These are phyloP conservation scores for Penicillium coprophilum DNA, from an alignment of 495 filamentous ascomycete genomes.

Conservation along the genomic window DNA sequence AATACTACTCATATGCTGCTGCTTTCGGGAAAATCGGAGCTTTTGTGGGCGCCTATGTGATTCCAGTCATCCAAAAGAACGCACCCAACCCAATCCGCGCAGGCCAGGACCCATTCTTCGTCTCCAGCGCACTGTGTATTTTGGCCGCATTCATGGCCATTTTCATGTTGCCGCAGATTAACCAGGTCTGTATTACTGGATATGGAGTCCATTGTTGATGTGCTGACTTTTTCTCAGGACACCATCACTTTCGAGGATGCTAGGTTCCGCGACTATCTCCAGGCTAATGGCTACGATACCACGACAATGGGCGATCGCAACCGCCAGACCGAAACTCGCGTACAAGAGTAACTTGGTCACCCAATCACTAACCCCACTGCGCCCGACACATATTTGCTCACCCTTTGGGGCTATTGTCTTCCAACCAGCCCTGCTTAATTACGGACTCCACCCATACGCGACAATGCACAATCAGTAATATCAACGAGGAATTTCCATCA, in stretches of 20 bases:
- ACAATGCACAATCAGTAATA: slow-evolving; percentile 2
- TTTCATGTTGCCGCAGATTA: slow-evolving; percentile 62
- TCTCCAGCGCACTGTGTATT: slow-evolving; percentile 63
- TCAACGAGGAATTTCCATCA: background rate
- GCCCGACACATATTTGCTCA: background rate
- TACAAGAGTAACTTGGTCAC: slow-evolving; percentile 13
- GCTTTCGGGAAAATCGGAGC: slow-evolving; percentile 85
- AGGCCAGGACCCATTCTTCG: slow-evolving; percentile 82
- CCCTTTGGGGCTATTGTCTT: background rate
- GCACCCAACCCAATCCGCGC: slow-evolving; percentile 58
- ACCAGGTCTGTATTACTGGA: slow-evolving; percentile 47
- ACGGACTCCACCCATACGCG: slow-evolving; percentile 13
- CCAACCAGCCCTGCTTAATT: background rate
- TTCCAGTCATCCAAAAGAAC: slow-evolving; percentile 65
- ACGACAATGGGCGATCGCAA: slow-evolving; percentile 57
- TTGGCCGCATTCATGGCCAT: slow-evolving; percentile 59
- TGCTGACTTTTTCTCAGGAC: slow-evolving; percentile 36
- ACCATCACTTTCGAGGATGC: slow-evolving; percentile 69
- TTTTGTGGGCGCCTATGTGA: slow-evolving; percentile 84
- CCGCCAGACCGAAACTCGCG: slow-evolving; percentile 10
- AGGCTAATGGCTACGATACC: slow-evolving; percentile 68
- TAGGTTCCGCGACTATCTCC: slow-evolving; percentile 68
- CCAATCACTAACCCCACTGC: background rate
- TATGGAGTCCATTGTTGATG: background rate
- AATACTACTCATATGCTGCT: slow-evolving; percentile 89